Evolutionary conservation across 2,329 filamentous ascomycete species (phyloP), one percentile per base, ranked within the genome.

Genomic region (Polychaeton citri): DNA sequence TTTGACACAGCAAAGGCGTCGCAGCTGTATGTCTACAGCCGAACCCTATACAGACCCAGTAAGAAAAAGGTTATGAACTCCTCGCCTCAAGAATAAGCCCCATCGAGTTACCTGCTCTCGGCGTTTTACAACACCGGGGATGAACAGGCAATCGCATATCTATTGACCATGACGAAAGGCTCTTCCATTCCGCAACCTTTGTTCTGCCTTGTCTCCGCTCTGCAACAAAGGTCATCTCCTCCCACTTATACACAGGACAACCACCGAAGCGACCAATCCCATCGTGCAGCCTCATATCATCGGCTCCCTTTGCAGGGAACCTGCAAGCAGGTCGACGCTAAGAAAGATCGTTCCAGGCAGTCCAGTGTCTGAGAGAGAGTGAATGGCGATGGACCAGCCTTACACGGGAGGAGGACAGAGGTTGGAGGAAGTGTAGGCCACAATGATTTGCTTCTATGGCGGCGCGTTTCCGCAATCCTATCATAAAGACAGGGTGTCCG

Each of bases 41-140:
- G 38, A 46, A 43, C 53, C 54, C 51, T 26, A 8, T 42, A 52
- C 62, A 60, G 58, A 64, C 62, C 62, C 61, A 53, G 58, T 60
- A 62, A 60, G 43, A 54, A 52, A 42, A 42, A 55, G 53, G 38
- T 39, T 50, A 48, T 60, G 68, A 67, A 72, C 81, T 81, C 81
- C 85, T 94, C 86, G 87, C 81, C 74, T 86, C 88, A 81, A 95
- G 85, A 95, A 94, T 96, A 86, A 95, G 88, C 88, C 88, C 88
- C 88, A 93, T 96, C 86, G 87, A 94, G 88, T 96, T 92, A 94
- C 83, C 71, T 64, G 60, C 57, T 55, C 47, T 37, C 20, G 34
- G 33, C 47, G 38, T 33, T 46, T 46, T 46, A 38, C 42, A 37
- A 41, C 41, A 52, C 50, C 49, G 47, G 38, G 21, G 35, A 37